Evolutionary conservation across 2,329 filamentous ascomycete species (phyloP).

Genomic region (Emericellopsis atlantica): DNA sequence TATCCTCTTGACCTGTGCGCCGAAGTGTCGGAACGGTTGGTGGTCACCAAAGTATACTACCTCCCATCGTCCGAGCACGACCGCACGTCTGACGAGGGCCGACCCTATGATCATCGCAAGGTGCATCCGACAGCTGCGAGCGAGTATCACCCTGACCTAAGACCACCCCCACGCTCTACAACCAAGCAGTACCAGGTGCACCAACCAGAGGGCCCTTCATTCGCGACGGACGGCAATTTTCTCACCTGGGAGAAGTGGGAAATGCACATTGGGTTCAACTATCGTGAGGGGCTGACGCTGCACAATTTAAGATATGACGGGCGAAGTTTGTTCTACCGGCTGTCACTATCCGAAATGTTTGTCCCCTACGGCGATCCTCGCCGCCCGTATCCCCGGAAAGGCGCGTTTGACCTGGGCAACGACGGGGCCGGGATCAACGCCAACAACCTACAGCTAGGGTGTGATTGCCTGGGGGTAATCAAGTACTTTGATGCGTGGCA

Average conservation of each 20-base stretch:
- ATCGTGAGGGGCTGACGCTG: conserved; percentile 51
- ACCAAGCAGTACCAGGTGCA: conserved; percentile 15
- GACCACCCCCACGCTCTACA: conserved; percentile 9
- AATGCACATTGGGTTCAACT: conserved; percentile 55
- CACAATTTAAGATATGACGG: conserved; percentile 54
- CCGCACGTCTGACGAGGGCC: conserved; percentile 9
- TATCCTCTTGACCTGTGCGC: conserved; percentile 39
- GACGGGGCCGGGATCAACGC: conserved; percentile 51
- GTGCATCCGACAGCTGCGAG: conserved; percentile 26
- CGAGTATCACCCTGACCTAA: conserved; percentile 18
- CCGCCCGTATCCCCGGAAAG: conserved; percentile 49
- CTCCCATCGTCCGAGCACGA: conserved; percentile 24
- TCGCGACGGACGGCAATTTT: conserved; percentile 27
- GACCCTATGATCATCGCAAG: conserved; percentile 24
- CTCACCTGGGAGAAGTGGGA: conserved; percentile 51
- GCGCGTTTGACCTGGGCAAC: conserved; percentile 57
- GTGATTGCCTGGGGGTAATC: conserved; percentile 53
- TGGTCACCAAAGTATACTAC: conserved; percentile 31
- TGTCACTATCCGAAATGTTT: conserved; percentile 56
- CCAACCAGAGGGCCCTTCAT: conserved; percentile 18
- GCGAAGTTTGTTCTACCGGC: conserved; percentile 49
- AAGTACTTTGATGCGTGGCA: conserved; percentile 22
- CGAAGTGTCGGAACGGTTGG: conserved; percentile 30
- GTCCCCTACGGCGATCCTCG: conserved; percentile 54
- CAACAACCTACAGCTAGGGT: conserved; percentile 53